A percentile compares a stretch with the other conserved stretches of the same genome.
Conservation (phyloP, 192 early-diverging fungal genomes). For the Podila epigama region DNA sequence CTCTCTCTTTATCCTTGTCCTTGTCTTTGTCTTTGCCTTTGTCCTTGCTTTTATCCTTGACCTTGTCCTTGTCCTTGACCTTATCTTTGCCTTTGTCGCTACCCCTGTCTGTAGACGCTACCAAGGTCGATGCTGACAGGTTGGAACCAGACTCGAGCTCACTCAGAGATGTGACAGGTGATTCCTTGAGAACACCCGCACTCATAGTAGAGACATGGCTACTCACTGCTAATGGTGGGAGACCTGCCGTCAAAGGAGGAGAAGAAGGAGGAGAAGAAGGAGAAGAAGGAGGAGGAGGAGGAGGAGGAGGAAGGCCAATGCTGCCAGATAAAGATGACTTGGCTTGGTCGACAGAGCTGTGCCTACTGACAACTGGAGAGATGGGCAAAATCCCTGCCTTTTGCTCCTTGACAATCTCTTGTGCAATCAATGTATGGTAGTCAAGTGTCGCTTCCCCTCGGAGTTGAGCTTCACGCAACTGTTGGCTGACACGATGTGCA, state of each 20-base stretch:
- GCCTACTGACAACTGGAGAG: constrained; percentile 14
- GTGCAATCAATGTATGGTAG: constrained; percentile 29
- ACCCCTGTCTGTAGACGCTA: too few relatives aligned
- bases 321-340: not conserved
- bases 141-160: not conserved
- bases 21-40: not conserved
- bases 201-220: not conserved
- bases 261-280: too few relatives aligned
- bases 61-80: not conserved
- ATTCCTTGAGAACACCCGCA: not conserved
- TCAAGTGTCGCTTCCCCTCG: constrained; percentile 13
- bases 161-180: not conserved
- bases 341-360: constrained; percentile 11
- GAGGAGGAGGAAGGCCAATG: too few relatives aligned
- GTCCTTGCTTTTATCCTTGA: too few relatives aligned
- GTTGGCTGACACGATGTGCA: constrained; percentile 39
- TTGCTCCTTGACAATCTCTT: constrained; percentile 36
- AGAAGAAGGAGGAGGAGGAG: too few relatives aligned
- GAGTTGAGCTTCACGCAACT: constrained; percentile 16
- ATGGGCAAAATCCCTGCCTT: constrained; percentile 5
- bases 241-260: too few relatives aligned
- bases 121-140: not conserved
- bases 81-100: not conserved
- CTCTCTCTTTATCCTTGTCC: not conserved
- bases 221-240: not conserved